These are phyloP conservation scores for Psilocybe cubensis DNA, from an alignment of 768 basidiomycete species.

Conservation along the genomic window DNA sequence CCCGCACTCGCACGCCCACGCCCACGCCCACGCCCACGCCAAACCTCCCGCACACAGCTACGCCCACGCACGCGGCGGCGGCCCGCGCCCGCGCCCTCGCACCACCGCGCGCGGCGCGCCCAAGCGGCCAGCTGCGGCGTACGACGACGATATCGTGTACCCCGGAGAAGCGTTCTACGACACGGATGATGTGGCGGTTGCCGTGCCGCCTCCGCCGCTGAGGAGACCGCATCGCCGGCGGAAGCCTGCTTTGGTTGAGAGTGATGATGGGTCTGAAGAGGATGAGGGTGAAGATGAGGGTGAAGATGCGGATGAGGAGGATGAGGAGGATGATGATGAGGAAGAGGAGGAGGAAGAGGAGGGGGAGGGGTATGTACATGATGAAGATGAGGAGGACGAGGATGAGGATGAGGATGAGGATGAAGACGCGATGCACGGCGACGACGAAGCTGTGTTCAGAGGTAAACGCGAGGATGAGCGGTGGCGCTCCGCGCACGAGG, in stretches of 20 bases:
- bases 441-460: too few species aligned
- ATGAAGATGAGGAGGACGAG: slow-evolving; percentile 6
- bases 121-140: not conserved
- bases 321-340: slow-evolving; percentile 18
- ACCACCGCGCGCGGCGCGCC: not conserved
- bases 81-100: not conserved
- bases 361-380: slow-evolving; percentile 7
- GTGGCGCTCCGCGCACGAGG: too few species aligned
- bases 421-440: too few species aligned
- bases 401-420: slow-evolving; percentile 8
- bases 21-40: too few species aligned
- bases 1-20: too few species aligned
- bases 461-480: too few species aligned
- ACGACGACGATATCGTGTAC: not conserved
- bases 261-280: slow-evolving; percentile 8
- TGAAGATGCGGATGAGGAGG: slow-evolving; percentile 6
- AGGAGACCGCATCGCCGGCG: not conserved
- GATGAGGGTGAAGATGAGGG: slow-evolving; percentile 4
- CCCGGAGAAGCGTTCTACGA: not conserved
- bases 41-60: too few species aligned
- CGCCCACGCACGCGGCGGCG: too few species aligned
- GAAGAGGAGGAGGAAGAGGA: slow-evolving; percentile 9
- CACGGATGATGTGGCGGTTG: not conserved
- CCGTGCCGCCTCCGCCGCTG: not conserved
- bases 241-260: not conserved